Conservation (phyloP, 768 basidiomycete species). For the Kwoniella europaea region DNA sequence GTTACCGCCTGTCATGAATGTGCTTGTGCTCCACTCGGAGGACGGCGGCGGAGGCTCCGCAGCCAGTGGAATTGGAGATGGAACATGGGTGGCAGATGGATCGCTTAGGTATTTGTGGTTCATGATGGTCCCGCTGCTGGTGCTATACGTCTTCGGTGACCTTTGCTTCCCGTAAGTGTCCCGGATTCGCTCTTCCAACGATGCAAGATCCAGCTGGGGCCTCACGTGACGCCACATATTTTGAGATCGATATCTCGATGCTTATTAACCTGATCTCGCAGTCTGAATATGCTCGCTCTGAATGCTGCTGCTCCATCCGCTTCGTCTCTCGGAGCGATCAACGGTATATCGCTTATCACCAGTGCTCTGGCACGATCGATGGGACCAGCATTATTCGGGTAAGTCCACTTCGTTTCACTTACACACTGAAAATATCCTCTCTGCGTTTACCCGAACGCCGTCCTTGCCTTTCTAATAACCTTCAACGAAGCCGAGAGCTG, state of each 20-base stretch:
- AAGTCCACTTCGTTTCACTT: neutral
- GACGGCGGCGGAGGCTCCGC: neutral
- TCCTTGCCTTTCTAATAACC: too few relatives aligned
- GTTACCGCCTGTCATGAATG: slow-evolving; percentile 34
- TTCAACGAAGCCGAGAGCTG: too few relatives aligned
- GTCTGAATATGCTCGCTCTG: too few relatives aligned
- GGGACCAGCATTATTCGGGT: slow-evolving; percentile 19
- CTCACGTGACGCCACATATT: too few relatives aligned
- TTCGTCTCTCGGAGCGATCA: slow-evolving; percentile 21
- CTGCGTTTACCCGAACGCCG: too few relatives aligned
- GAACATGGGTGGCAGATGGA: slow-evolving; percentile 24
- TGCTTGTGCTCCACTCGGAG: slow-evolving; percentile 5
- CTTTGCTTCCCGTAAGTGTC: slow-evolving; percentile 32
- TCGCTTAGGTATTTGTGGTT: slow-evolving; percentile 23
- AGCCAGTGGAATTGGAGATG: neutral
- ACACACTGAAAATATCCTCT: neutral
- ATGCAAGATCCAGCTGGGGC: too few relatives aligned
- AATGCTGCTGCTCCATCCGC: slow-evolving; percentile 10
- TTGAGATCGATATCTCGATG: too few relatives aligned
- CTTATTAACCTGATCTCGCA: too few relatives aligned
- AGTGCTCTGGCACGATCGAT: slow-evolving; percentile 24
- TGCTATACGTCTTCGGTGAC: slow-evolving; percentile 34
- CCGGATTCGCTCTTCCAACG: too few relatives aligned
- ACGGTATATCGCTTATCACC: slow-evolving; percentile 17
- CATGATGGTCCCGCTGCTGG: slow-evolving; percentile 31